phyloP scores from a whole-genome alignment of 139 green algal species.

The Auxenochlorella protothecoides region DNA sequence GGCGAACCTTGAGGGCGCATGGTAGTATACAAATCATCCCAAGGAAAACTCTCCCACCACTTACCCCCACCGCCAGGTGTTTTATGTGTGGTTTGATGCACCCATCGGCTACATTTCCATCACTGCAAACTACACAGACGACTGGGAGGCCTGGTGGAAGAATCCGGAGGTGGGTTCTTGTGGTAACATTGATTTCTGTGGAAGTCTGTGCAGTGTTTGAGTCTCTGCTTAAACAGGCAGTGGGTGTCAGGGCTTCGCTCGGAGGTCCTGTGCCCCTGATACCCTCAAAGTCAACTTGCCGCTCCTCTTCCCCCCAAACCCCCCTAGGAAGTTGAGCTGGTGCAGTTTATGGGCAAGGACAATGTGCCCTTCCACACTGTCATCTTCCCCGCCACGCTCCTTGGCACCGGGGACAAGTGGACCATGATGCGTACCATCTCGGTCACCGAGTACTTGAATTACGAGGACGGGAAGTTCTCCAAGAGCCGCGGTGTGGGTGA shows the following conservation, averaged over 20 bases:
- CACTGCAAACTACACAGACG: constrained; percentile 75
- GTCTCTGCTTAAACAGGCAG: no score
- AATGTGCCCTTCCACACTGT: constrained; percentile 99
- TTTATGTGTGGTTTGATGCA: constrained; percentile 99
- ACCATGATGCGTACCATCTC: constrained; percentile 93
- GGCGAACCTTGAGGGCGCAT: no score
- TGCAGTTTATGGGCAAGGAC: constrained; percentile 99
- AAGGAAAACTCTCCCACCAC: not conserved
- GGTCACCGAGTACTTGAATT: constrained; percentile 98
- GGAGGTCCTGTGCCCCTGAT: no score
- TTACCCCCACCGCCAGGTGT: constrained; percentile 32
- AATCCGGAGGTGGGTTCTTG: constrained; percentile 42
- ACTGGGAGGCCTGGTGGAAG: constrained; percentile 86
- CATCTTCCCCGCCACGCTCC: constrained; percentile 88
- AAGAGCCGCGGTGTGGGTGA: constrained; percentile 81
- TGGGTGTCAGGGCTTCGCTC: no score
- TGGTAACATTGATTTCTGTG: no score
- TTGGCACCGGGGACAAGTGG: constrained; percentile 63
- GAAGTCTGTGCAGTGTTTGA: no score
- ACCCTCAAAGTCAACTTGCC: not conserved
- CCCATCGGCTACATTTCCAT: constrained; percentile 97
- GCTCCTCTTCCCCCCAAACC: not conserved
- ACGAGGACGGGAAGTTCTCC: constrained; percentile 93
- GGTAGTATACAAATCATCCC: not conserved
- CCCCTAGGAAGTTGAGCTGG: constrained; percentile 84